Percentiles rank a stretch among this genome's conserved stretches.
Conservation (phyloP, 768 basidiomycete genomes). For the Boletus subparvulus region DNA sequence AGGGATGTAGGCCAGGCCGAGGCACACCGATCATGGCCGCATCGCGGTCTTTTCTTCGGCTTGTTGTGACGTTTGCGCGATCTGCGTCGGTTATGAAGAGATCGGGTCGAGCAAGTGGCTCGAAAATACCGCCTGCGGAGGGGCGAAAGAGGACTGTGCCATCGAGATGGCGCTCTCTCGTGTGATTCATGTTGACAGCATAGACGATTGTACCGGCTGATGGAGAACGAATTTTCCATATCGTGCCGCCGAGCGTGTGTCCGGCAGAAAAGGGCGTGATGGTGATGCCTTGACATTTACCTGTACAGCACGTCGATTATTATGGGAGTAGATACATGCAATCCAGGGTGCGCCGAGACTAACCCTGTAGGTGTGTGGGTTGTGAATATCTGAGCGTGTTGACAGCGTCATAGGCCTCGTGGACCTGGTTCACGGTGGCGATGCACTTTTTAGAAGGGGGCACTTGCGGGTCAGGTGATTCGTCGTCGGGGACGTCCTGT, state of each 20-base stretch:
- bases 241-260: conserved; percentile 92
- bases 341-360: conserved; percentile 19
- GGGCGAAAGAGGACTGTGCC: conserved; percentile 84
- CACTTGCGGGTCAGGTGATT: conserved; percentile 17
- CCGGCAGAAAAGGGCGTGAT: conserved; percentile 96
- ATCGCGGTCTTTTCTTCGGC: conserved; percentile 88
- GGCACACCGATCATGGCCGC: conserved; percentile 76
- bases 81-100: conserved; percentile 93
- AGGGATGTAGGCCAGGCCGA: background rate
- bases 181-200: conserved; percentile 94
- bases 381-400: conserved; percentile 94
- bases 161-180: conserved; percentile 92
- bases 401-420: conserved; percentile 89
- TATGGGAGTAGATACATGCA: conserved; percentile 1
- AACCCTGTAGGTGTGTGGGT: conserved; percentile 92
- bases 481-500: conserved; percentile 50
- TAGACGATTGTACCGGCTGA: conserved; percentile 95
- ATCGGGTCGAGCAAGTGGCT: conserved; percentile 86
- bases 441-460: conserved; percentile 49
- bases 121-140: conserved; percentile 75
- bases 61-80: conserved; percentile 75
- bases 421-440: conserved; percentile 79
- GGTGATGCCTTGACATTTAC: conserved; percentile 89
- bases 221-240: conserved; percentile 99
- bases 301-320: conserved; percentile 35